Percentiles rank a stretch among this genome's conserved stretches.
These are phyloP conservation scores for Candida sp. DNA, from an alignment of 1,139 yeast genomes.

Conservation along the genomic window DNA sequence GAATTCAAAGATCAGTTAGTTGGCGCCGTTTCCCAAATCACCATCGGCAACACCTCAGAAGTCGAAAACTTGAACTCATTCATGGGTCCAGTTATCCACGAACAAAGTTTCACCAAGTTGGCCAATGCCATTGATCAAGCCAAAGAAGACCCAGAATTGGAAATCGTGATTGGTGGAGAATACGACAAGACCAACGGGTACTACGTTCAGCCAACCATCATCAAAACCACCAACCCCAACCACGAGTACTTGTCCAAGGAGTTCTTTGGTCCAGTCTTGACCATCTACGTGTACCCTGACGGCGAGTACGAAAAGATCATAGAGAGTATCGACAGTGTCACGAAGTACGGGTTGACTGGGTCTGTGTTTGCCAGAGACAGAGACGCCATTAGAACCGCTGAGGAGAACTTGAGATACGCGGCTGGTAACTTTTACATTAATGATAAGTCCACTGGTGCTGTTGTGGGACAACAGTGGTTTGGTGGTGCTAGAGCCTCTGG, in stretches of 20 bases:
- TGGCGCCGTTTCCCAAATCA: conserved; percentile 48
- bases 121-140: conserved; percentile 71
- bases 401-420: conserved; percentile 78
- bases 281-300: conserved; percentile 84
- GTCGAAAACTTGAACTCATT: conserved; percentile 71
- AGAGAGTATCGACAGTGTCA: conserved; percentile 66
- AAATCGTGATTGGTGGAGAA: conserved; percentile 78
- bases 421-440: conserved; percentile 99
- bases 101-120: conserved; percentile 81
- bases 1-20: conserved; percentile 67
- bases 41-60: conserved; percentile 72
- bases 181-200: conserved; percentile 75
- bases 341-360: conserved; percentile 90
- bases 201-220: conserved; percentile 87
- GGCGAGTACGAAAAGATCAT: conserved; percentile 61
- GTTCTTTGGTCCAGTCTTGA: conserved; percentile 92
- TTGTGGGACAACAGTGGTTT: conserved; percentile 98
- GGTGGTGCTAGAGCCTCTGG: conserved; percentile 99
- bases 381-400: conserved; percentile 69
- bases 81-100: conserved; percentile 96
- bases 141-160: conserved; percentile 74
- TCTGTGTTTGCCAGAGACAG: conserved; percentile 89
- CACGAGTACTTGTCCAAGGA: conserved; percentile 79
- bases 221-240: conserved; percentile 72
- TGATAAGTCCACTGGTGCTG: conserved; percentile 98